Base-by-base conservation (phyloP, 805 yeast genomes). In the Lipomyces sp. region DNA sequence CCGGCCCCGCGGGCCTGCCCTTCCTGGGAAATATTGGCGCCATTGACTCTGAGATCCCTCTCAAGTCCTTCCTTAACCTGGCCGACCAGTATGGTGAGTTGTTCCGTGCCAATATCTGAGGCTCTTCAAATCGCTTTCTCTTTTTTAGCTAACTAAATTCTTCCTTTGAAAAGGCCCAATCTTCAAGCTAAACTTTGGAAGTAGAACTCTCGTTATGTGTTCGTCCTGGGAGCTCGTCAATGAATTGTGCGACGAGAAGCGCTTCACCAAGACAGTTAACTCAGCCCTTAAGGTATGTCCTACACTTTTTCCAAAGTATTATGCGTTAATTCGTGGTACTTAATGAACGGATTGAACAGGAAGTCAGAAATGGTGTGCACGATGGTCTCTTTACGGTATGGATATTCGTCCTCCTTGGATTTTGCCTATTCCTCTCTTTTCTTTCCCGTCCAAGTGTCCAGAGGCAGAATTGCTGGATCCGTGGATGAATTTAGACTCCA, bases 221-320 rank as follows among this genome's bases (percentile, higher is more conserved):
- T 50, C 53, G 29, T 50, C 53, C 53, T 50, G 53, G 53, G 53
- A 50, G 53, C 53, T 50, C 53, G n/a, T 50, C 53, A 50, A 50
- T 50, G 53, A 50, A 50, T 50, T 50, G 53, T 50, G 53, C 53
- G 53, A 50, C 53, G 53, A 50, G 53, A 50, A 50, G 53, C 53
- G 53, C 2, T 50, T 50, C 53, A 32, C 53, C 18, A 50, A 50
- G 53, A 50, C 18, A 29, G 11, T 50, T 30, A 13, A 13, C 29
- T 50, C 53, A 50, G 53, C 53, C 29, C 53, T 50, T 50, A 50
- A 13, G 32, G 53, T 50, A 50, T 10, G 29, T 50, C 53, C 18
- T 50, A 50, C 53, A 11, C 24, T 50, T 50, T 50, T 50, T 10
- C 53, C 29, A 50, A 30, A 50, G 53, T 50, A 50, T 13, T 4